phyloP scores from a whole-genome alignment of 768 basidiomycete genomes.

The Scleroderma bovista region DNA sequence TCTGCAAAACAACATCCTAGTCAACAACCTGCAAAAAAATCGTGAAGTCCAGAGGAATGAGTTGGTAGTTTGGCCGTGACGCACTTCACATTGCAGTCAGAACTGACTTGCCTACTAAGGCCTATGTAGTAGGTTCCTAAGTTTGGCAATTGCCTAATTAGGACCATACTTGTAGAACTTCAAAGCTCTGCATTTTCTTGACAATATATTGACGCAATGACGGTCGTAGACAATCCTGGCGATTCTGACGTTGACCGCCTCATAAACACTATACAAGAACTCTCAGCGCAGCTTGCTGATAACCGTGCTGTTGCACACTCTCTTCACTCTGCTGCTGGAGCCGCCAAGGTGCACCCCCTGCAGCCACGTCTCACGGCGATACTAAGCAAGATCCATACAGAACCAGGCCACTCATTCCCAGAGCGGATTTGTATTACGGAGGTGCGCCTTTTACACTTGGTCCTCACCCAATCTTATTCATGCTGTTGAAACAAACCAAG shows the following conservation, averaged over 20 bases:
- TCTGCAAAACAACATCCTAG: too few species aligned
- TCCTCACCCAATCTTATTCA: neutral
- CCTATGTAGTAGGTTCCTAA: too few species aligned
- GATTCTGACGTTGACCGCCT: constrained; percentile 61
- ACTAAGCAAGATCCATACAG: constrained; percentile 34
- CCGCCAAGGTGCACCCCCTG: constrained; percentile 62
- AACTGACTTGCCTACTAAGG: too few species aligned
- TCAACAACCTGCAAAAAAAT: too few species aligned
- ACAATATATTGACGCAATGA: constrained; percentile 34
- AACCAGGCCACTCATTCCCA: constrained; percentile 85
- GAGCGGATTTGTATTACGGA: constrained; percentile 85
- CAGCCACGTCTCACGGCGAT: neutral
- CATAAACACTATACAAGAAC: constrained; percentile 66
- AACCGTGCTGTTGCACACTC: constrained; percentile 69
- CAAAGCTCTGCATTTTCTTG: too few species aligned
- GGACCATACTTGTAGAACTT: too few species aligned
- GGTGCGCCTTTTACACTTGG: constrained; percentile 35
- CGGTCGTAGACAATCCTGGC: constrained; percentile 45
- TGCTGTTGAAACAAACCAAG: constrained; percentile 30
- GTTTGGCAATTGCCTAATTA: too few species aligned
- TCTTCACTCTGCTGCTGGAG: constrained; percentile 67
- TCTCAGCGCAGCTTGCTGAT: constrained; percentile 76
- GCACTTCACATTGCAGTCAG: too few species aligned
- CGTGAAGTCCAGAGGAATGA: too few species aligned
- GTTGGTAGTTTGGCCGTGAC: too few species aligned